Conservation (phyloP, 75 land plant genomes). For the Sequoia sempervirens region DNA sequence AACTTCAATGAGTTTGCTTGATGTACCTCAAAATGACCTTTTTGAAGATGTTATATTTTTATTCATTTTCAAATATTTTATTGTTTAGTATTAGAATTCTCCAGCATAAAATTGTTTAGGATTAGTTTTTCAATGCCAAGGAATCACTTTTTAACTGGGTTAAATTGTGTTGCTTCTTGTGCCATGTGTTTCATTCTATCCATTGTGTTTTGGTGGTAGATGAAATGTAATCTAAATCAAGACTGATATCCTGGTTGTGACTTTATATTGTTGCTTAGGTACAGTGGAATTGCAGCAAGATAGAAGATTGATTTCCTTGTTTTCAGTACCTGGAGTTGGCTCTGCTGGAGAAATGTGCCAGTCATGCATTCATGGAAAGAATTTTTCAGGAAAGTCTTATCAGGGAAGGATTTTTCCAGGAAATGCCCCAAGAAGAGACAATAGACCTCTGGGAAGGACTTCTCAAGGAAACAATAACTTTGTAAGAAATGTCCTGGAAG, state of each 20-base stretch:
- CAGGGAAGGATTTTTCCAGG: not conserved
- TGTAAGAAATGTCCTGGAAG: not conserved
- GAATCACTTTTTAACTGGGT: not conserved
- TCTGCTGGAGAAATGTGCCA: not conserved
- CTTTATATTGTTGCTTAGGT: not conserved
- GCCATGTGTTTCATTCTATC: not conserved
- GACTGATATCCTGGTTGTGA: conserved; percentile 3
- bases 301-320: not conserved
- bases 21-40: not conserved
- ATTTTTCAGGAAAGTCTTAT: not conserved
- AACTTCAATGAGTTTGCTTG: not conserved
- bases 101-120: not conserved
- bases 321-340: conserved; percentile 1
- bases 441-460: not conserved
- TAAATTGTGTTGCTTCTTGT: not conserved
- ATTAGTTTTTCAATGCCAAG: not conserved
- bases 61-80: not conserved
- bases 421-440: not conserved
- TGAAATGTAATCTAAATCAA: not conserved
- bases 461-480: not conserved
- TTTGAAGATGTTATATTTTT: not conserved
- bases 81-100: not conserved
- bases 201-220: not conserved
- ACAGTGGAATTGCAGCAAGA: conserved; percentile 5
- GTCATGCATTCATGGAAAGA: not conserved